Conservation (phyloP, 2,329 filamentous ascomycete genomes). For the Monilinia fructicola region DNA sequence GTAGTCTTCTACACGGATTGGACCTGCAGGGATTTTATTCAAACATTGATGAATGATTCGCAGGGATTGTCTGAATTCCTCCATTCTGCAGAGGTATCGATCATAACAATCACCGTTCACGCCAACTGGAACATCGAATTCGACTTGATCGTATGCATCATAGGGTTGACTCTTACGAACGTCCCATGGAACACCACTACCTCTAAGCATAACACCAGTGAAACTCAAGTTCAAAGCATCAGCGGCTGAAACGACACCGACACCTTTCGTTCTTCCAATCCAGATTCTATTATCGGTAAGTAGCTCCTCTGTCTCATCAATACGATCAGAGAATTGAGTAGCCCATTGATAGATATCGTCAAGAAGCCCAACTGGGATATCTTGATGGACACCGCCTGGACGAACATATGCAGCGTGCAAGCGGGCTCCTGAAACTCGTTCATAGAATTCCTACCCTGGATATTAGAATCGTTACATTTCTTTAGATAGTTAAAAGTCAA, state of each 20-base stretch:
- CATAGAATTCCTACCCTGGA: constrained; percentile 85
- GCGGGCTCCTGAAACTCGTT: constrained; percentile 96
- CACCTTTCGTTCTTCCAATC: constrained; percentile 86
- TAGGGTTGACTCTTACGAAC: constrained; percentile 96
- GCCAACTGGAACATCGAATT: constrained; percentile 96
- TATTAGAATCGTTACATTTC: constrained; percentile 10
- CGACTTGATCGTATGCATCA: constrained; percentile 95
- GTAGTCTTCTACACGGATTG: constrained; percentile 96
- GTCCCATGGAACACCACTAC: constrained; percentile 94
- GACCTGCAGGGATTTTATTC: constrained; percentile 97
- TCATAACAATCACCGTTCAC: constrained; percentile 99
- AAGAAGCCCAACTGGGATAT: constrained; percentile 87
- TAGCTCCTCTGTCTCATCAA: constrained; percentile 98
- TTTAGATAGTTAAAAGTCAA: constrained; percentile 27
- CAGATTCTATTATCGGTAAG: constrained; percentile 99
- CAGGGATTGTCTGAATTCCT: constrained; percentile 97
- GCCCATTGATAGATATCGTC: constrained; percentile 99
- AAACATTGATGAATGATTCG: constrained; percentile 98
- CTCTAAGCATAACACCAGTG: constrained; percentile 95
- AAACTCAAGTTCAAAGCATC: constrained; percentile 98
- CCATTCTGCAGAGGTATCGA: constrained; percentile 98
- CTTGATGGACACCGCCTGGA: constrained; percentile 93
- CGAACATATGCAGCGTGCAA: constrained; percentile 96
- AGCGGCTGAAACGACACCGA: constrained; percentile 86
- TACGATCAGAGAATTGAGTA: constrained; percentile 96